Base-by-base conservation (phyloP, 257 asterid genomes). In the Solanum verrucosum region DNA sequence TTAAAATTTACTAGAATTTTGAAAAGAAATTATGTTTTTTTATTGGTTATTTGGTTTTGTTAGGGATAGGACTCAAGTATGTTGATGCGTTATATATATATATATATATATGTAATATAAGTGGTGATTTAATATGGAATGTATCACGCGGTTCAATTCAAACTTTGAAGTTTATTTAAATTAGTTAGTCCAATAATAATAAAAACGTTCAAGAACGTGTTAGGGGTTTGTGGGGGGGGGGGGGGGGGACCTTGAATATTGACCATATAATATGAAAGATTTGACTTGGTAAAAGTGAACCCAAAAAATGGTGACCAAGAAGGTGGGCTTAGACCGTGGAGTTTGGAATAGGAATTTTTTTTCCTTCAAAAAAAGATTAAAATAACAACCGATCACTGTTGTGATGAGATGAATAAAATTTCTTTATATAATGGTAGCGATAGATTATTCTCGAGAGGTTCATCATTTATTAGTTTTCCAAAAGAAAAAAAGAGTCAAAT, bases 141-240 rank as follows among this genome's bases (percentile, higher is more conserved):
- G 63, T 18, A 52, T 79, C 67, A 44, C 27, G 7, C 25, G 25
- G 67, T 79, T 44, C 63, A 42, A 79, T 79, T 44, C 65, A 44
- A 44, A 79, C 25, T 44, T 72, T 40, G 13, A 78, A 78, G 84
- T 7, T 40, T 78, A 25, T 78, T 34, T 73, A 35, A 74, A 8
- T 77, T 31, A 31, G 13, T 42, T 42, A 79, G 84, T 79, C 67
- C 84, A 79, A 44, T 42, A 25, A 42, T 44, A 23, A 25, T 13
- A 13, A 46, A 77, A 79, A 15, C 15, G 65, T 79, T 79, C 84
- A 79, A 79, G 37, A 78, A 78, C 84, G 84, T 78, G 29, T 74
- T 18, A 21, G 63, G 63, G 63, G 63, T 16, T 52, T 16, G 23
- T 0, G n/a, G 7, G 5, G 23, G n/a, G 38, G 77, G 40, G 2